A percentile compares a stretch with the other conserved stretches of the same genome.
phyloP scores from a whole-genome alignment of 2,329 filamentous ascomycete species.

The Microcyclosporella mali region DNA sequence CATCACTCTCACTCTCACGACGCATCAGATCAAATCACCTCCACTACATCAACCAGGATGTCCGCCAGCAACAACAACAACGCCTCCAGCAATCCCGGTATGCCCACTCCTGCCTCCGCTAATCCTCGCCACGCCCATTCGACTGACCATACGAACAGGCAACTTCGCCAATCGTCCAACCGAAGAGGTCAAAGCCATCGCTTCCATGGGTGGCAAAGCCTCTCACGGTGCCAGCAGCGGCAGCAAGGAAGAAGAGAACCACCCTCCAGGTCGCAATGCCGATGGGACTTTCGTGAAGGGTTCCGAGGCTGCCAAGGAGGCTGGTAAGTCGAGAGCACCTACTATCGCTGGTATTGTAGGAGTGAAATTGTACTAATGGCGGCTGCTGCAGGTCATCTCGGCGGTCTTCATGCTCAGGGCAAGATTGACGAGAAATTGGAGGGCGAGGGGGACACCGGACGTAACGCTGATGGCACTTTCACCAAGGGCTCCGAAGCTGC shows the following conservation, averaged over 20 bases:
- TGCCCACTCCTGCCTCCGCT: too few relatives aligned
- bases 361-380: not conserved
- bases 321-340: too few relatives aligned
- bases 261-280: conserved; percentile 22
- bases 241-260: conserved; percentile 1
- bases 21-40: not conserved
- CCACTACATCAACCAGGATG: conserved; percentile 8
- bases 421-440: conserved; percentile 10
- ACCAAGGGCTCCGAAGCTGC: conserved; percentile 25
- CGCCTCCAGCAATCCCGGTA: conserved; percentile 37
- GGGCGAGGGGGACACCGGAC: conserved; percentile 26
- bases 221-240: conserved; percentile 8
- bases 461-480: conserved; percentile 28
- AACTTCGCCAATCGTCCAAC: conserved; percentile 50
- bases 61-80: conserved; percentile 24
- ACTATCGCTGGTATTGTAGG: too few relatives aligned
- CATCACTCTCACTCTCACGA: not conserved
- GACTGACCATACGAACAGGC: conserved; percentile 4
- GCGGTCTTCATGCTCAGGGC: conserved; percentile 15
- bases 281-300: conserved; percentile 22
- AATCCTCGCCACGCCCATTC: too few relatives aligned
- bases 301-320: conserved; percentile 18
- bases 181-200: conserved; percentile 45
- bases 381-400: conserved; percentile 17
- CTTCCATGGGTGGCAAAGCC: conserved; percentile 45